Conservation (phyloP, 1,139 yeast genomes). For the Saccharomyces pastorianus region DNA sequence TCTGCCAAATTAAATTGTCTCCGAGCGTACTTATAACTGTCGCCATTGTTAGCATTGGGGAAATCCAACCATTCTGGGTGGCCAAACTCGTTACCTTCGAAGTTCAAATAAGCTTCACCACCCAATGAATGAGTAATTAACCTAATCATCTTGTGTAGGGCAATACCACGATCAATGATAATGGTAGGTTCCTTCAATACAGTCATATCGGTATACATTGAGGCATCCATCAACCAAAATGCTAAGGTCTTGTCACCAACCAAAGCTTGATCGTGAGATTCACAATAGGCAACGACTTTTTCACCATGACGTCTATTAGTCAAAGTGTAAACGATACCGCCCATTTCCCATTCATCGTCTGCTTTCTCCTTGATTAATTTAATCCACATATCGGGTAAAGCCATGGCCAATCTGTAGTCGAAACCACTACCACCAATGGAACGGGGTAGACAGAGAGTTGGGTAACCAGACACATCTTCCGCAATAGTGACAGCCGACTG, state of each 20-base stretch:
- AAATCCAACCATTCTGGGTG: slow-evolving; percentile 99
- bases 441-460: slow-evolving; percentile 77
- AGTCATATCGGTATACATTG: slow-evolving; percentile 96
- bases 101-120: slow-evolving; percentile 92
- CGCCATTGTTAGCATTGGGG: slow-evolving; percentile 82
- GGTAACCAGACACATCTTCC: slow-evolving; percentile 97
- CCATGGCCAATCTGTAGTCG: slow-evolving; percentile 92
- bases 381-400: slow-evolving; percentile 98
- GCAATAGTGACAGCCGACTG: slow-evolving; percentile 72
- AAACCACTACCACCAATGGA: slow-evolving; percentile 82
- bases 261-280: slow-evolving; percentile 93
- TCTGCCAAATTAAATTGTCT: slow-evolving; percentile 84
- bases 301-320: slow-evolving; percentile 87
- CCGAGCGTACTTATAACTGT: slow-evolving; percentile 88
- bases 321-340: slow-evolving; percentile 67
- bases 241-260: slow-evolving; percentile 97
- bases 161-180: slow-evolving; percentile 77
- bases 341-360: slow-evolving; percentile 92
- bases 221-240: slow-evolving; percentile 97
- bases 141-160: slow-evolving; percentile 85
- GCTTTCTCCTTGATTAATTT: slow-evolving; percentile 71
- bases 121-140: slow-evolving; percentile 80
- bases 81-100: slow-evolving; percentile 98
- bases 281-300: slow-evolving; percentile 86
- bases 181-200: slow-evolving; percentile 62